phyloP scores from a whole-genome alignment of 768 basidiomycete genomes.

The Boletus sp. region DNA sequence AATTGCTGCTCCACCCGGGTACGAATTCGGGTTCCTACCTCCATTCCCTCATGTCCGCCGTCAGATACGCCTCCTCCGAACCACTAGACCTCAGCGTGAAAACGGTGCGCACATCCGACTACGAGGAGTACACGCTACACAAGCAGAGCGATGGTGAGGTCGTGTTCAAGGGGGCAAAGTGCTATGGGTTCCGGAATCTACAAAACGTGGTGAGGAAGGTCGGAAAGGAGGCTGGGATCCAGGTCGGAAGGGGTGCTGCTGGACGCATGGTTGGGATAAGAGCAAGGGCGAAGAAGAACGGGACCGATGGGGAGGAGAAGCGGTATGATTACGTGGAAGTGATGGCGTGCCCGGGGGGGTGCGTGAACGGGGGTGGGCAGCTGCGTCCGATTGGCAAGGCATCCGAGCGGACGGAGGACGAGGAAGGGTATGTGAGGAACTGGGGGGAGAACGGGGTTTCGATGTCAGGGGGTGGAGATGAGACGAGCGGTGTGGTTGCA shows the following conservation, averaged over 20 bases:
- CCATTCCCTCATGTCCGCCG: constrained; percentile 64
- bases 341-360: constrained; percentile 98
- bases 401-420: constrained; percentile 39
- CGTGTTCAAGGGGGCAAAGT: constrained; percentile 90
- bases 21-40: constrained; percentile 93
- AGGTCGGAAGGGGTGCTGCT: constrained; percentile 68
- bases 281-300: constrained; percentile 33
- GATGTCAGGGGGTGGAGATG: constrained; percentile 13
- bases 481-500: neutral
- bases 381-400: constrained; percentile 20
- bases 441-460: constrained; percentile 56
- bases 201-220: constrained; percentile 96
- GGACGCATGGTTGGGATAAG: constrained; percentile 36
- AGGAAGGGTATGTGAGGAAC: constrained; percentile 63
- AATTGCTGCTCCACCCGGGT: constrained; percentile 74
- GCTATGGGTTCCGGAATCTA: constrained; percentile 95
- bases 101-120: constrained; percentile 68
- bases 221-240: constrained; percentile 76
- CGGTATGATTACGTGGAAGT: constrained; percentile 92
- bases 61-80: constrained; percentile 40
- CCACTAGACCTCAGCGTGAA: constrained; percentile 52
- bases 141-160: constrained; percentile 46
- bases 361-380: constrained; percentile 97
- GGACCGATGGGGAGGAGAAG: constrained; percentile 35
- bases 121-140: constrained; percentile 68